Percentiles rank a stretch among this genome's conserved stretches.
Evolutionary conservation across 768 basidiomycete genomes (phyloP).

Genomic region (Hortiboletus flavorubellus): DNA sequence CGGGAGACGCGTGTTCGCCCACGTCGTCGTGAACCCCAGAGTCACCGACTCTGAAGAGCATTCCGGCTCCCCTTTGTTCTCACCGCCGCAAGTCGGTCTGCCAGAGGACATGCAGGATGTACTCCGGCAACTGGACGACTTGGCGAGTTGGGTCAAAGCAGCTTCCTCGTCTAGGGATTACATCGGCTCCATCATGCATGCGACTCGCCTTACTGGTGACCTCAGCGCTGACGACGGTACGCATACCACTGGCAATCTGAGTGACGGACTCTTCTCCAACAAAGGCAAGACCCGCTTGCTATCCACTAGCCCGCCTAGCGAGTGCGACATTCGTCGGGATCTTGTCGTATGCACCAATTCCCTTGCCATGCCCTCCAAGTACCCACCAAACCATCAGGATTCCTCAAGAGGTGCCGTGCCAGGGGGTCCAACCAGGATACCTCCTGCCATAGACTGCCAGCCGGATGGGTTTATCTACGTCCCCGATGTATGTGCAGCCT

Average conservation of each 20-base stretch:
- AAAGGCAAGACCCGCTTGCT: slow-evolving; percentile 26
- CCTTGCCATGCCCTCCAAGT: not conserved
- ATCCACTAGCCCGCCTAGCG: slow-evolving; percentile 1
- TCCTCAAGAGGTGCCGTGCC: not conserved
- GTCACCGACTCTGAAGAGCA: not conserved
- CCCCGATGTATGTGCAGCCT: slow-evolving; percentile 19
- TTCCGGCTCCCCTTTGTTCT: not conserved
- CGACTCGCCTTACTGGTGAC: not conserved
- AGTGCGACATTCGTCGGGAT: not conserved
- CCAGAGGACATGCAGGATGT: slow-evolving; percentile 28
- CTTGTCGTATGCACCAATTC: slow-evolving; percentile 10
- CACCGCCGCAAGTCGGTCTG: slow-evolving; percentile 13
- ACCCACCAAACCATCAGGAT: slow-evolving; percentile 11
- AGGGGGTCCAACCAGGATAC: not conserved
- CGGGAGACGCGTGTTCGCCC: slow-evolving; percentile 14
- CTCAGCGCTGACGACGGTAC: not conserved
- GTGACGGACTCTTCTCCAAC: not conserved
- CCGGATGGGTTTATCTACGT: slow-evolving; percentile 29
- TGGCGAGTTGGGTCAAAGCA: slow-evolving; percentile 26
- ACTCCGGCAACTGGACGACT: slow-evolving; percentile 26
- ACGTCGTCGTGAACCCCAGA: slow-evolving; percentile 8
- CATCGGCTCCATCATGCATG: not conserved
- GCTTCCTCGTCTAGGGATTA: slow-evolving; percentile 16
- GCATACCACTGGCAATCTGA: not conserved
- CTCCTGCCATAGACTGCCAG: not conserved